Evolutionary conservation across 2,329 filamentous ascomycete genomes (phyloP), one percentile per base, ranked within the genome.

Genomic region (Colletotrichum chrysophilum): DNA sequence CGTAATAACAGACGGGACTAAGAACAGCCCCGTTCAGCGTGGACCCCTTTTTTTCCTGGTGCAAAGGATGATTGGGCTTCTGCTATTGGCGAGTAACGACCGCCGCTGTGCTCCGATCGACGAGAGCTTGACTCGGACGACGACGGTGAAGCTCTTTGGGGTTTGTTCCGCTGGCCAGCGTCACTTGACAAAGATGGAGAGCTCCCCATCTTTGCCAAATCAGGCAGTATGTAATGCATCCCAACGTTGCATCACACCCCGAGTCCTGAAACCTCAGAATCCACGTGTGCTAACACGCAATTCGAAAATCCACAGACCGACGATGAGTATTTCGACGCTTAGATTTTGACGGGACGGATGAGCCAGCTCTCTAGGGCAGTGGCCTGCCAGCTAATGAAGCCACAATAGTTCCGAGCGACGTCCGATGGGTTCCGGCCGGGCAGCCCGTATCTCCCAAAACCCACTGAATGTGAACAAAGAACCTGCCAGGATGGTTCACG

Each of bases 81-180:
- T 62, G 32, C 56, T 13, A 48, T 73, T 73, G 43, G 56, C 24
- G 70, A 28, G 56, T 64, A 64, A 73, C 24, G 32, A 58, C 60
- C 56, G 56, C 64, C 10, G 70, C 52, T n/a, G 61, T 66, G 24
- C 64, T 13, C 60, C 34, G 64, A 75, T 67, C 62, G 62, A 28
- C 62, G 58, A 34, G 56, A 75, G 56, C 73, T 75, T 75, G 73
- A 75, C 73, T 75, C 70, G 70, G 38, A 67, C 64, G 56, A 55
- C 48, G 58, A 68, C 18, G 56, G 43, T 24, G 70, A 61, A 72
- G 43, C 70, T 64, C 38, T 43, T 30, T 4, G 24, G 32, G 18
- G 21, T 61, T 18, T 68, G 52, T 24, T 64, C 36, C 14, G 60
- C 58, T 36, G 16, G 34, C 67, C 24, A 52, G 67, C 60, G 10